Base-by-base conservation (phyloP, 2,329 filamentous ascomycete species). In the Decorospora gaudefroyi region DNA sequence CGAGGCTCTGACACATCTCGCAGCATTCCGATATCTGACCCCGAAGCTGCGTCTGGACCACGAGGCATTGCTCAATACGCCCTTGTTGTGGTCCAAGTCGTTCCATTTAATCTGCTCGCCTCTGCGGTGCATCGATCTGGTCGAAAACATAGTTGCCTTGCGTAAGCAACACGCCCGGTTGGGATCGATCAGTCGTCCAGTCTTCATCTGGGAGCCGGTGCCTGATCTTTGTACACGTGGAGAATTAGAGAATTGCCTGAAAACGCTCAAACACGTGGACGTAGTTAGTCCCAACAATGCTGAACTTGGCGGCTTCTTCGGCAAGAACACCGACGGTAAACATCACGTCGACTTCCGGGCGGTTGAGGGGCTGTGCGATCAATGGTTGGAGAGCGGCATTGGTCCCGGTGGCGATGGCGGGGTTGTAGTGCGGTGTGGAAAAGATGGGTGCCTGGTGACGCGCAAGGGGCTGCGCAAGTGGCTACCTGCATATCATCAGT, bases 121-220 rank as follows among this genome's bases (percentile, higher is more conserved):
- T 0, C 71, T 74, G 1, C 82, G 92, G 29, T 95, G 90, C 68
- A 84, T 88, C 33, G 81, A 87, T 41, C 79, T 96, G 15, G 84
- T 93, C 15, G 71, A 80, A 1, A 81, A 84, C n/a, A 87, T 97
- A 46, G 74, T 84, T 4, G 72, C 76, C 3, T 66, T 75, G 31
- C 78, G 83, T 34, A 59, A 69, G 22, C 61, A 65, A 29, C 17
- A 51, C 74, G 22, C 59, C 49, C 11, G 25, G 36, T 7, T 16
- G 44, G 41, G 23, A 47, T 49, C 26, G 29, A 30, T 10, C 1
- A 49, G 61, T 8, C 61, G 74, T 33, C 88, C 91, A 1, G 71
- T 90, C 5, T 89, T 96, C 67, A 82, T 97, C 38, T 99, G 92
- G 92, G 93, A 99, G 68, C 93, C 93, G 1, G 88, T 96, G 1